These are phyloP conservation scores for Pythium brachiatum DNA, from an alignment of 352 stramenopile species.

Conservation along the genomic window DNA sequence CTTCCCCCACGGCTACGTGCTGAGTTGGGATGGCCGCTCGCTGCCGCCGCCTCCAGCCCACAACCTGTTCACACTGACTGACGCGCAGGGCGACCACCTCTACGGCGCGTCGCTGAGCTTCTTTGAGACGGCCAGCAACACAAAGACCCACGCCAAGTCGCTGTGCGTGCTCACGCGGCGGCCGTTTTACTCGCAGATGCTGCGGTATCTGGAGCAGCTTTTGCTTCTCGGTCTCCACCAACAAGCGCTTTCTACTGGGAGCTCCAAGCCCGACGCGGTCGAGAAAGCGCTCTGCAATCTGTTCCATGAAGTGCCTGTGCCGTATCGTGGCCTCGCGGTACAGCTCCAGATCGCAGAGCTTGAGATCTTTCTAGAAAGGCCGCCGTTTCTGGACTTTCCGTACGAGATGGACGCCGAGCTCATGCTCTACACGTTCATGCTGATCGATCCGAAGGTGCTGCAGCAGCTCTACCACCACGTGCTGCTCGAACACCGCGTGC, in stretches of 20 bases:
- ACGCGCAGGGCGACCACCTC: slow-evolving; percentile 38
- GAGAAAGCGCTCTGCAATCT: slow-evolving; percentile 49
- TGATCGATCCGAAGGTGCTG: slow-evolving; percentile 36
- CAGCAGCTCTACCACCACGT: slow-evolving; percentile 42
- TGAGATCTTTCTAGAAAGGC: slow-evolving; percentile 36
- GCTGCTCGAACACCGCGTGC: slow-evolving; percentile 46
- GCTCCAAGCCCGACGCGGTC: slow-evolving; percentile 9
- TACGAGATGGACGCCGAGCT: slow-evolving; percentile 52
- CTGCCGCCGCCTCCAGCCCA: slow-evolving; percentile 41
- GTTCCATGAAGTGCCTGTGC: slow-evolving; percentile 48
- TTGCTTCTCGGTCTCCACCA: slow-evolving; percentile 36
- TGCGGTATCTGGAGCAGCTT: slow-evolving; percentile 53
- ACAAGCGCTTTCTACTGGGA: slow-evolving; percentile 21
- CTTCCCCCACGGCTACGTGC: slow-evolving; percentile 41
- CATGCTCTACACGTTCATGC: slow-evolving; percentile 47
- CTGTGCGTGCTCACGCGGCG: slow-evolving; percentile 44
- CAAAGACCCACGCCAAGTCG: slow-evolving; percentile 31
- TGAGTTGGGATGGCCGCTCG: slow-evolving; percentile 28
- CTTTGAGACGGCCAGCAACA: slow-evolving; percentile 28
- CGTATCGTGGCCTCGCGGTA: slow-evolving; percentile 34
- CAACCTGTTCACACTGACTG: slow-evolving; percentile 51
- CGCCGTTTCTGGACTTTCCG: slow-evolving; percentile 35
- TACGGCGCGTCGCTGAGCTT: slow-evolving; percentile 54
- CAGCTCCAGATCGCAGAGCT: slow-evolving; percentile 33
- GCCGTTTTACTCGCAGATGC: slow-evolving; percentile 43